Evolutionary conservation across 1,139 yeast species (phyloP), one percentile per base, ranked within the genome.

Genomic region (Oligophagozyma castellii): DNA sequence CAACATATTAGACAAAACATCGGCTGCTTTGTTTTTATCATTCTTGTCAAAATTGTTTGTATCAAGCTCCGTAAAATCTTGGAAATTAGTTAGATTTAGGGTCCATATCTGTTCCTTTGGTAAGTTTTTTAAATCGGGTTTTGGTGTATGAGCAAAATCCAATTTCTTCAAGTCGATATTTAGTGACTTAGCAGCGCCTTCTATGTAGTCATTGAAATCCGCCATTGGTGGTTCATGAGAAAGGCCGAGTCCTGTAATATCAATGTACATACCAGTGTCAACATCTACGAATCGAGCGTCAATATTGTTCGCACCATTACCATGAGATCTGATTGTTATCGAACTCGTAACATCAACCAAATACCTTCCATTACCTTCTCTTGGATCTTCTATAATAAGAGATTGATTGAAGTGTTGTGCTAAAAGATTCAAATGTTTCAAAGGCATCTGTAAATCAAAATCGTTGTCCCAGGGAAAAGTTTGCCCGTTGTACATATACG

Each of bases 231-330:
- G n/a, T n/a, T n/a, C n/a, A n/a, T 46, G 36, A 12, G 51, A 41
- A 4, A 51, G 54, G 13, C 71, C 61, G 28, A 71, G 48, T 0
- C 68, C 77, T 1, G 77, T 71, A 18, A 71, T 66, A 53, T 80
- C 94, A 32, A 81, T 67, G 47, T 75, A 80, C 30, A 74, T 51
- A 1, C 93, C 94, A 10, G 79, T 67, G 37, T 75, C 78, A 5
- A 73, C 59, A 50, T 81, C 93, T 34, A 81, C 69, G 44, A 79
- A 77, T 34, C 93, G 63, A 1, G 89, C 93, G 56, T 80, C 94
- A 35, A 80, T 80, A 36, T 76, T 72, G 49, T 80, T 81, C 14
- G 44, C 39, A 12, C 70, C 70, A 40, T 67, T 68, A 7, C 67
- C 69, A 16, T 51, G 39, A 2, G 38, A 37, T 37, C 62, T 46